Evolutionary conservation across 768 basidiomycete genomes (phyloP).

Genomic region (Scleroderma bovista): DNA sequence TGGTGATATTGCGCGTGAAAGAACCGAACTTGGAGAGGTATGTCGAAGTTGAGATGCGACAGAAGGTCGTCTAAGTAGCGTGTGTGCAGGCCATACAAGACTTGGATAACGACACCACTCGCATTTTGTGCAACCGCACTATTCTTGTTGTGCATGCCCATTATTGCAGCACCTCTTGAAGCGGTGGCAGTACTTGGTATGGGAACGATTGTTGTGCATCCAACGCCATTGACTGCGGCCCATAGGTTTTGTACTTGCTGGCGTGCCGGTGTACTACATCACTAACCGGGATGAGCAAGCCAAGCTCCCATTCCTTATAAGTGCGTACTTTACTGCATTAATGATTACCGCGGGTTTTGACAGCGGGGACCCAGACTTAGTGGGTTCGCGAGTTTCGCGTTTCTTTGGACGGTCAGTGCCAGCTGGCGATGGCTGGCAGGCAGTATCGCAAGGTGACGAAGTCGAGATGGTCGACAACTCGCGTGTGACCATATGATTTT

Average conservation of each 20-base stretch:
- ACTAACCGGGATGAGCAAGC: constrained; percentile 51
- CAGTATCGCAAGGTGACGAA: constrained; percentile 58
- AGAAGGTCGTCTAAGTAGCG: neutral
- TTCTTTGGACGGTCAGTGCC: constrained; percentile 44
- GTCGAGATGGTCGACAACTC: constrained; percentile 58
- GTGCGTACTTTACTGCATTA: constrained; percentile 29
- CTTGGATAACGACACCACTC: constrained; percentile 87
- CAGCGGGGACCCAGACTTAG: constrained; percentile 31
- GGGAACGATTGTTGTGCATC: constrained; percentile 13
- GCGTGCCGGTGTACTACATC: constrained; percentile 79
- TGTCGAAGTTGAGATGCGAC: neutral
- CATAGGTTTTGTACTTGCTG: constrained; percentile 70
- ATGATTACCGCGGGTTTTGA: neutral
- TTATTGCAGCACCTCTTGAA: constrained; percentile 88
- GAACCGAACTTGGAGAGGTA: constrained; percentile 86
- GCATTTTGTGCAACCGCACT: constrained; percentile 71
- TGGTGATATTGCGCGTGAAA: constrained; percentile 82
- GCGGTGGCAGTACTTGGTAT: constrained; percentile 82
- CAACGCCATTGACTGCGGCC: neutral
- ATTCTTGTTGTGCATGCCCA: constrained; percentile 81
- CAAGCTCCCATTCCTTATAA: constrained; percentile 21
- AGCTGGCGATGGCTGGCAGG: constrained; percentile 66
- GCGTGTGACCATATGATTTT: neutral
- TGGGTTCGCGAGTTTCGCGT: constrained; percentile 39
- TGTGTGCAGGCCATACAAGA: constrained; percentile 78